Evolutionary conservation across 371 early-diverging fungal genomes (phyloP), one percentile per base, ranked within the genome.

Genomic region (Mortierella sp.): DNA sequence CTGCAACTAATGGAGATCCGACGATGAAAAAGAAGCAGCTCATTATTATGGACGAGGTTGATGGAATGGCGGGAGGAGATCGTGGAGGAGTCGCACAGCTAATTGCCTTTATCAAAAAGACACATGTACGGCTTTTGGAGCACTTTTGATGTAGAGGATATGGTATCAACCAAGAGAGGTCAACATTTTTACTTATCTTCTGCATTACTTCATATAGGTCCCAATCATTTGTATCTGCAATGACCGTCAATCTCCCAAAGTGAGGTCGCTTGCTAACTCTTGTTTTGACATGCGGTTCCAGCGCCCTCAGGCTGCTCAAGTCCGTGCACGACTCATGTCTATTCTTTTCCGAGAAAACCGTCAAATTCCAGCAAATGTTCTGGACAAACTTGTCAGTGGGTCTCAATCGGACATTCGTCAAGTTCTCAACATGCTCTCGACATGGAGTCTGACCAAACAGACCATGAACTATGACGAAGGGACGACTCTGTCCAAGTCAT

Each of bases 191-290:
- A 21, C 16, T 44, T 28, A 12, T 59, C 15, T n/a, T 43, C 23
- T 53, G 43, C 25, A 23, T 21, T 29, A 43, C 25, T 48, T 56
- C n/a, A n/a, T 57, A 26, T 60, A 93, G 88, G 90, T 98, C 25
- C 99, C 99, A 15, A 95, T 99, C 29, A 98, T 99, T 66, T 99
- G 99, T 85, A 99, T 99, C 55, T 99, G 99, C 83, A 99, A 99
- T 76, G 99, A 99, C 84, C 86, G 96, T 28, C 86, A 89, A 68
- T 93, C 95, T 23, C 85, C 89, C 19, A 99, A 99, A 81, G 91
- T 99, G 29, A 86, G 93, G 46, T 92, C 97, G 1, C 84, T 99
- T 51, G 91, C 92, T 18, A 92, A 91, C 74, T 85, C 98, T 70
- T 99, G 99, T 83, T 83, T 88, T 28, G 99, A 99, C 73, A 84